Evolutionary conservation across 192 early-diverging fungal genomes (phyloP), one percentile per base, ranked within the genome.

Genomic region (Gonapodya prolifera): DNA sequence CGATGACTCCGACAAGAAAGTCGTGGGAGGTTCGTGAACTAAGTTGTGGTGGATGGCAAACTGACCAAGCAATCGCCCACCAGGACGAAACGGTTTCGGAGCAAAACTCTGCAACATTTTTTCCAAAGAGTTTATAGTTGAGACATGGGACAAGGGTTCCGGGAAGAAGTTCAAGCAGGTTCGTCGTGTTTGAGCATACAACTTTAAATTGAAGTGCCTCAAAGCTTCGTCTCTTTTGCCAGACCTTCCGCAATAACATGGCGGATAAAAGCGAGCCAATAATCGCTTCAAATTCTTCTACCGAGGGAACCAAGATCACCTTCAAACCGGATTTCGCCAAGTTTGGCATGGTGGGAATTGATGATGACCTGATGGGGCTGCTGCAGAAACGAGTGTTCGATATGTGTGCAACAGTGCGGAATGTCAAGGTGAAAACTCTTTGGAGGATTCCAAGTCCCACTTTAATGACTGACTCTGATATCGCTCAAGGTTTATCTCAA

Each of bases 101-200:
- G 87, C 87, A 0, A 98, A 99, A 83, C 89, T 97, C 34, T 95
- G 95, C 86, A 99, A 99, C 81, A 98, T 99, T 45, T 98, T 97
- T 77, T 94, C 93, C 79, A 94, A 86, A 1, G 92, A 98, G 83
- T 98, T 99, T 80, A 91, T 86, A 35, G 92, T 99, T 1, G 95
- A 97, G 84, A 98, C 95, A 0, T 91, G 90, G 0, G 94, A 98
- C 79, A 88, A 89, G 32, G 82, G 79, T 18, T 83, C 83, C 16
- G 87, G 88, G 70, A 83, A 89, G 34, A 92, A 91, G 80, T 99
- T 94, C 81, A 85, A 85, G 77, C 97, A 99, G 81, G 90, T 80
- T 30, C 17, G 33, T 1, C 30, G 23, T n/a, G 77, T 75, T 16
- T n/a, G n/a, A n/a, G n/a, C 17, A 18, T 18, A 75, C 17, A 69